Conservation (phyloP, 1,284 basidiomycete species). For the Vanrija sp. region DNA sequence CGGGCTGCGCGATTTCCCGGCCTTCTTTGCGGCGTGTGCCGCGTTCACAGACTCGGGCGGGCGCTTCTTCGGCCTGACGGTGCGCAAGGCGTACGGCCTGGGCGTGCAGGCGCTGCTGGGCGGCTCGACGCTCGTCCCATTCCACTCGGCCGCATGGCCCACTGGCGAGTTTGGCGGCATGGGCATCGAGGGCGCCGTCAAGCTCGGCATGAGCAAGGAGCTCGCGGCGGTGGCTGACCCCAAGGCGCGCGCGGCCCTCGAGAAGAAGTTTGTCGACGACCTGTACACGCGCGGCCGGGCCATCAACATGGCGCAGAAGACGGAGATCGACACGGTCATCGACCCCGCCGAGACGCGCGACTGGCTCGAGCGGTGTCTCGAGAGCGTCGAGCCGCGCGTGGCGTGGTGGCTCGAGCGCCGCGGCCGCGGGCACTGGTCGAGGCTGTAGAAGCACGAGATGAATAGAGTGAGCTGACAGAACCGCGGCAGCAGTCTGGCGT, state of each 20-base stretch:
- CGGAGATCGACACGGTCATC: constrained; percentile 18
- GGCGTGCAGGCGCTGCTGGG: constrained; percentile 19
- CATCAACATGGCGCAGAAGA: constrained; percentile 18
- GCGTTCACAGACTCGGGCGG: constrained; percentile 13
- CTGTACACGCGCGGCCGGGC: constrained; percentile 16
- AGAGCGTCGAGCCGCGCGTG: constrained; percentile 6
- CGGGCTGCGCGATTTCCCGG: constrained; percentile 14
- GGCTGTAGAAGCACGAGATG: too few relatives aligned
- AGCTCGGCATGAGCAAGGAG: constrained; percentile 19
- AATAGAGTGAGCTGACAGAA: too few relatives aligned
- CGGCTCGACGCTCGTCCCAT: constrained; percentile 13
- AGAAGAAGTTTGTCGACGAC: constrained; percentile 17
- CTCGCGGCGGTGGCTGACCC: constrained; percentile 14
- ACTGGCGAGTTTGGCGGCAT: constrained; percentile 20
- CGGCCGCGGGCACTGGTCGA: too few relatives aligned
- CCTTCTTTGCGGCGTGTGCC: constrained; percentile 16
- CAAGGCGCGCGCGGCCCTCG: constrained; percentile 5
- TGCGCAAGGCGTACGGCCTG: constrained; percentile 19
- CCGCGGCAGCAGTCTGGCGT: too few relatives aligned
- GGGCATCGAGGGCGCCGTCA: constrained; percentile 21
- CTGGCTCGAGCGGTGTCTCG: constrained; percentile 14
- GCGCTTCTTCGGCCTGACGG: constrained; percentile 15
- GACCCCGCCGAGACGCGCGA: constrained; percentile 19
- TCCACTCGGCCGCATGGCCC: constrained; percentile 15
- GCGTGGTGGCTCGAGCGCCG: too few relatives aligned